A percentile compares a stretch with the other conserved stretches of the same genome.
These are phyloP conservation scores for Actinomortierella wolfii DNA, from an alignment of 371 early-diverging fungal genomes.

Conservation along the genomic window DNA sequence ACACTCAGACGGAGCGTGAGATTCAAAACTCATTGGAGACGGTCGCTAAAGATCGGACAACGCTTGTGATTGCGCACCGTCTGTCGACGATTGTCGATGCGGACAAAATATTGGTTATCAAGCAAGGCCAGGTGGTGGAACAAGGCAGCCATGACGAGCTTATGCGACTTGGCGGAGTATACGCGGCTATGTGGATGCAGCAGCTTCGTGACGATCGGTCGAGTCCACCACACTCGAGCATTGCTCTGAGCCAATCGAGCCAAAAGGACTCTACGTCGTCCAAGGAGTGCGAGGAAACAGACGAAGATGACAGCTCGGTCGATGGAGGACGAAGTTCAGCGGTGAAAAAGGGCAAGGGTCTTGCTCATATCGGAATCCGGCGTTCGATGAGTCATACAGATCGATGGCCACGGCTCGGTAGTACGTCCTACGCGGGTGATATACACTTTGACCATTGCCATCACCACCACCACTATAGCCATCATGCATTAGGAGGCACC, in stretches of 20 bases:
- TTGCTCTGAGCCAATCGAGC: conserved; percentile 24
- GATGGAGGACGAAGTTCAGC: too few relatives aligned
- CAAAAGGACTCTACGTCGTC: conserved; percentile 33
- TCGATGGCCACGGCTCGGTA: too few relatives aligned
- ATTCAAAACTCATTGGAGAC: conserved; percentile 71
- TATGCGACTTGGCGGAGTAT: conserved; percentile 63
- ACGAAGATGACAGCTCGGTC: conserved; percentile 6
- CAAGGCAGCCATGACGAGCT: conserved; percentile 88
- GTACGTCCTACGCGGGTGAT: too few relatives aligned
- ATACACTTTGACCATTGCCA: too few relatives aligned
- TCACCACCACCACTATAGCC: too few relatives aligned
- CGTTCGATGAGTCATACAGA: too few relatives aligned
- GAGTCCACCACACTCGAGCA: background rate
- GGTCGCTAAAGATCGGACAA: conserved; percentile 84
- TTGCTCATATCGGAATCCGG: too few relatives aligned
- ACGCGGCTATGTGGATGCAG: conserved; percentile 90
- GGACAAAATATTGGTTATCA: conserved; percentile 77
- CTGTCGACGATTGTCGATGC: conserved; percentile 84
- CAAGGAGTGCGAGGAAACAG: conserved; percentile 37
- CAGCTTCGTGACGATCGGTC: conserved; percentile 75
- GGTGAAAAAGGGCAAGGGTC: too few relatives aligned
- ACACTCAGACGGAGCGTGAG: conserved; percentile 78
- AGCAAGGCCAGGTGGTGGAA: conserved; percentile 85
- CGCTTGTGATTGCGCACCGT: conserved; percentile 95
- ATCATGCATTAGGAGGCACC: too few relatives aligned